phyloP scores from a whole-genome alignment of 805 yeast species.

The Cyberlindnera amylophila region DNA sequence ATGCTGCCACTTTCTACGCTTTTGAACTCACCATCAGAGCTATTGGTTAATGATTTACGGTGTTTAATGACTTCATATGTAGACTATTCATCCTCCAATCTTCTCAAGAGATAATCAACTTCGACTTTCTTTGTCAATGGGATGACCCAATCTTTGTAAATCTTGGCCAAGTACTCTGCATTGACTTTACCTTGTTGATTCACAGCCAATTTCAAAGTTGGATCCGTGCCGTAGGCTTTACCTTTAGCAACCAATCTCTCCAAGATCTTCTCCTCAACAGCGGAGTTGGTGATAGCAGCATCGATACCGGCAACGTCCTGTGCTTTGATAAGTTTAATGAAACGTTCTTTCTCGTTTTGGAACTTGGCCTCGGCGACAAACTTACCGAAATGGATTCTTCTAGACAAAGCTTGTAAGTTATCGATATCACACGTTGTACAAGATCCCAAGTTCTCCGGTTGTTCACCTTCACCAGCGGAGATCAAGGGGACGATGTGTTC shows the following conservation, averaged over 20 bases:
- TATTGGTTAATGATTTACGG: conserved; percentile 9
- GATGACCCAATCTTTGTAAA: conserved; percentile 84
- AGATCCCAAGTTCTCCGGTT: conserved; percentile 82
- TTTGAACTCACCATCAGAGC: conserved; percentile 83
- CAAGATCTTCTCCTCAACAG: conserved; percentile 81
- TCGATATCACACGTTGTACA: conserved; percentile 84
- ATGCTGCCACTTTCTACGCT: conserved; percentile 93
- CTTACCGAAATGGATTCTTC: conserved; percentile 95
- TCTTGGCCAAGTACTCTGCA: conserved; percentile 75
- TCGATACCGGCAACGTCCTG: conserved; percentile 72
- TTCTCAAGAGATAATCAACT: conserved; percentile 80
- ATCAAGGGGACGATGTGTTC: conserved; percentile 72
- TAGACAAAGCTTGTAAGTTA: conserved; percentile 78
- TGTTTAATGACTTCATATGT: no score
- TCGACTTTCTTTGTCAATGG: conserved; percentile 95
- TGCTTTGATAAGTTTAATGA: conserved; percentile 58
- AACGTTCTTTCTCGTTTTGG: conserved; percentile 58
- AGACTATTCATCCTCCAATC: conserved; percentile 76
- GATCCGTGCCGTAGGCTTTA: conserved; percentile 83
- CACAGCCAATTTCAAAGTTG: conserved; percentile 69
- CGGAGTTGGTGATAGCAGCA: conserved; percentile 77
- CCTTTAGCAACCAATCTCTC: conserved; percentile 78
- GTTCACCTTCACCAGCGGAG: conserved; percentile 65
- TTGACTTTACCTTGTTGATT: conserved; percentile 68
- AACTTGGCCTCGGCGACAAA: conserved; percentile 97